Percentiles rank a stretch among this genome's conserved stretches.
Conservation (phyloP, 2,329 filamentous ascomycete species). For the Colletotrichum echinochloae region DNA sequence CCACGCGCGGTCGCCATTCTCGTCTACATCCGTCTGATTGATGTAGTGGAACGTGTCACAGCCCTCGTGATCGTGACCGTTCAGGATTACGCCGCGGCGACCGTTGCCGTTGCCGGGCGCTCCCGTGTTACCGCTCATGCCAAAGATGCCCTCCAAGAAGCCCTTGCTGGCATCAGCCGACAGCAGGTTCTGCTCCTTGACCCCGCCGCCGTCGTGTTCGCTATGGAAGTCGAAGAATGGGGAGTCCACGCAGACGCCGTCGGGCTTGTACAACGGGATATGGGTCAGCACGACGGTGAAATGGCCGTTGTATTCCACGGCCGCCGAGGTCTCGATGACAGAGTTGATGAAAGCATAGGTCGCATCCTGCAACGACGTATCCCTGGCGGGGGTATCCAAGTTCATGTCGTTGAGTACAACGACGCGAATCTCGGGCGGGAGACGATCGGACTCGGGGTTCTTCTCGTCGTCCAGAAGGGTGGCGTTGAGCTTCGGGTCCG, state of each 20-base stretch:
- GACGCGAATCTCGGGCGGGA: slow-evolving; percentile 79
- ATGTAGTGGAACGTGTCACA: slow-evolving; percentile 91
- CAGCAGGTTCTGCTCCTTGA: slow-evolving; percentile 93
- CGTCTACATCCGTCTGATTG: slow-evolving; percentile 67
- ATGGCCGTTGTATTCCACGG: slow-evolving; percentile 71
- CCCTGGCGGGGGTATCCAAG: slow-evolving; percentile 84
- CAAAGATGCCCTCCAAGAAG: slow-evolving; percentile 87
- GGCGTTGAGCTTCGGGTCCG: slow-evolving; percentile 53
- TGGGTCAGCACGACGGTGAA: slow-evolving; percentile 92
- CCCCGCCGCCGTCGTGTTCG: slow-evolving; percentile 70
- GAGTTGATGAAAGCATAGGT: slow-evolving; percentile 83
- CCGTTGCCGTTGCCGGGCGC: slow-evolving; percentile 73
- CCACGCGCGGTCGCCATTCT: slow-evolving; percentile 59
- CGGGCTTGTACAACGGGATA: slow-evolving; percentile 87
- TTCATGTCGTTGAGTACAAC: slow-evolving; percentile 94
- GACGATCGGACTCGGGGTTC: slow-evolving; percentile 60
- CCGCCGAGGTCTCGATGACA: slow-evolving; percentile 71
- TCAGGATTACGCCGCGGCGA: slow-evolving; percentile 82
- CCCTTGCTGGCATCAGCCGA: slow-evolving; percentile 77
- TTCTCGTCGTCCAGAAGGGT: slow-evolving; percentile 56
- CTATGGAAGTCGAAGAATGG: slow-evolving; percentile 86
- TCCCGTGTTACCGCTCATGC: slow-evolving; percentile 73
- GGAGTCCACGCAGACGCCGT: slow-evolving; percentile 84
- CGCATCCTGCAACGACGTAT: slow-evolving; percentile 74
- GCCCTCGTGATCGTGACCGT: slow-evolving; percentile 94